Conservation (phyloP, 192 early-diverging fungal genomes). For the Backusella tarrabulga region DNA sequence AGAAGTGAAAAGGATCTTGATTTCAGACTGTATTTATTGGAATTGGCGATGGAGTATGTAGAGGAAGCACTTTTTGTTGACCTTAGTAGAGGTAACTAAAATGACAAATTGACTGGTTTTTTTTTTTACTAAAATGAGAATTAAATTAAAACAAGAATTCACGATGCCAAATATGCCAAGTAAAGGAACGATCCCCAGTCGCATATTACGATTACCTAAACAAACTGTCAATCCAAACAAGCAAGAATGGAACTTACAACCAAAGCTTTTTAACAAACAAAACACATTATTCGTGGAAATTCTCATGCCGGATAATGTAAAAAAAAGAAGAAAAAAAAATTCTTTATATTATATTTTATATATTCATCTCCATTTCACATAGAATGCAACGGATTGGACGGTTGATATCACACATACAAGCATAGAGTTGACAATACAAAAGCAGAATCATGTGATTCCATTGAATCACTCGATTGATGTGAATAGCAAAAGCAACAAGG, state of each 20-base stretch:
- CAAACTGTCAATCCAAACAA: constrained; percentile 10
- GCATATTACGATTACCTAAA: constrained; percentile 53
- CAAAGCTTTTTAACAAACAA: constrained; percentile 1
- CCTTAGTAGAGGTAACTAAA: constrained; percentile 55
- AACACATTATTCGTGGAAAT: background rate
- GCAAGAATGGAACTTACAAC: constrained; percentile 1
- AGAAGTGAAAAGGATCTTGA: constrained; percentile 58
- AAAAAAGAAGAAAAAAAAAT: background rate
- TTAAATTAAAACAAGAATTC: constrained; percentile 45
- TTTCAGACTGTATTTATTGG: constrained; percentile 66
- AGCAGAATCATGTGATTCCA: background rate
- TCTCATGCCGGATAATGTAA: constrained; percentile 11
- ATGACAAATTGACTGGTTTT: background rate
- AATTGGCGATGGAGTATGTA: constrained; percentile 63
- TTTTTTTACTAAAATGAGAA: background rate
- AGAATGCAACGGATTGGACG: background rate
- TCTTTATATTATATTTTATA: too few relatives aligned
- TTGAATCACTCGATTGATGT: background rate
- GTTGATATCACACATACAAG: constrained; percentile 5
- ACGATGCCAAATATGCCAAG: constrained; percentile 49
- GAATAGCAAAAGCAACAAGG: background rate
- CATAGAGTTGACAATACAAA: background rate
- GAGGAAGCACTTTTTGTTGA: constrained; percentile 60
- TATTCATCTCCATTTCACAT: background rate
- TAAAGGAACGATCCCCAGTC: constrained; percentile 59